Evolutionary conservation across 225 moss, liverwort and hornwort species (phyloP).

Genomic region (Ulota crispa): DNA sequence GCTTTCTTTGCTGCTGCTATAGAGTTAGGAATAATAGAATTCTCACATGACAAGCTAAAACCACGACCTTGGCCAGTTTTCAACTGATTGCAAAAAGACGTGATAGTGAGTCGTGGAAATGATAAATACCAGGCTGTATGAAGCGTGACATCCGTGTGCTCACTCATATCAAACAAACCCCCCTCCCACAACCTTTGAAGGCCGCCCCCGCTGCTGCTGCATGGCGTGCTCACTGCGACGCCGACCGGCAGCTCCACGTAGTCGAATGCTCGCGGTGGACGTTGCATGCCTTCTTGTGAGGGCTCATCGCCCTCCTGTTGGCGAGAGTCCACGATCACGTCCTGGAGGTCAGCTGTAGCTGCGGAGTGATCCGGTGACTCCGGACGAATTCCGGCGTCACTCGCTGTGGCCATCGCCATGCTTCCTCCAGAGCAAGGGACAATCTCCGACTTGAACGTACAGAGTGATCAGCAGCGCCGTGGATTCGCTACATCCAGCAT

Average conservation of each 20-base stretch:
- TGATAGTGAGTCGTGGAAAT: neutral
- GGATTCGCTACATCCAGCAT: constrained; percentile 11
- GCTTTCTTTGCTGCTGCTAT: constrained; percentile 4
- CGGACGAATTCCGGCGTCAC: neutral
- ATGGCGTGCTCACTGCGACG: constrained; percentile 35
- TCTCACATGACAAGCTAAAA: neutral
- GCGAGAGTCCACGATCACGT: constrained; percentile 36
- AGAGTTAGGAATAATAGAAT: neutral
- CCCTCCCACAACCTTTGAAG: constrained; percentile 65
- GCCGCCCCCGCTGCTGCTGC: constrained; percentile 33
- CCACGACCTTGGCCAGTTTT: neutral
- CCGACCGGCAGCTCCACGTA: constrained; percentile 50
- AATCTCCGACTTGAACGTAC: neutral
- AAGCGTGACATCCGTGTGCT: constrained; percentile 55
- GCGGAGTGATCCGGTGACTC: constrained; percentile 12
- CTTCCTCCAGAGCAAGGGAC: neutral
- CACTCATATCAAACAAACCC: constrained; percentile 53
- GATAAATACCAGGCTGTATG: constrained; percentile 55
- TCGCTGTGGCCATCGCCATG: constrained; percentile 29
- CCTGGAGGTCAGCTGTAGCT: constrained; percentile 22
- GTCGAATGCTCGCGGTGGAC: constrained; percentile 42
- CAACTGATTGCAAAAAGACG: neutral
- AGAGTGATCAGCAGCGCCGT: constrained; percentile 12
- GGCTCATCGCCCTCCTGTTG: constrained; percentile 19
- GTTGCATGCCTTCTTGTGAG: constrained; percentile 1